These are phyloP conservation scores for Pseudogymnoascus destructans DNA, from an alignment of 2,329 filamentous ascomycete genomes.

Conservation along the genomic window DNA sequence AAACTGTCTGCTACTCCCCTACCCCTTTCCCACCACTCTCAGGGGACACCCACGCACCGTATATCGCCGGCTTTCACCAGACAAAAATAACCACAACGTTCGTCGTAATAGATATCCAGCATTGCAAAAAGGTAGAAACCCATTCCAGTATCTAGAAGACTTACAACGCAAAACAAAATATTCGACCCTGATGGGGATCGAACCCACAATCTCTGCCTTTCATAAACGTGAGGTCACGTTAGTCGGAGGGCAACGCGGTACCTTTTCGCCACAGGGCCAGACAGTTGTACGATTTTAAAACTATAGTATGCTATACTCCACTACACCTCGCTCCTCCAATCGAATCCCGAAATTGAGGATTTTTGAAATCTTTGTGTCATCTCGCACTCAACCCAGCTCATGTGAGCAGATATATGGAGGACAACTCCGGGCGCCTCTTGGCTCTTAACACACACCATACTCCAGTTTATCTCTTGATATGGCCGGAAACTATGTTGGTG, in stretches of 20 bases:
- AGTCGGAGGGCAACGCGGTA: slow-evolving; percentile 9
- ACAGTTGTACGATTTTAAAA: background rate
- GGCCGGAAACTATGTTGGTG: slow-evolving; percentile 1
- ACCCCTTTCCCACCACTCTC: background rate
- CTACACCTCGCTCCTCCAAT: background rate
- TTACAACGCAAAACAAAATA: background rate
- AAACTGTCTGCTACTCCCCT: background rate
- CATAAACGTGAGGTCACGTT: slow-evolving; percentile 6
- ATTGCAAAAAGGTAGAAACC: background rate
- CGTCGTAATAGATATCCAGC: background rate
- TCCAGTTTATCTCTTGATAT: background rate
- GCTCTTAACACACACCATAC: background rate
- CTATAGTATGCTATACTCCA: background rate
- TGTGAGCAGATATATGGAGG: background rate
- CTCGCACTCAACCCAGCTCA: background rate
- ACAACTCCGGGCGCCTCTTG: background rate
- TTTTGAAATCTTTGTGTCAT: background rate
- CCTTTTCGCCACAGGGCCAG: slow-evolving; percentile 9
- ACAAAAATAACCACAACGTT: background rate
- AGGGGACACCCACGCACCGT: background rate
- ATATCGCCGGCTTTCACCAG: background rate
- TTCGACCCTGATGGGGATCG: slow-evolving; percentile 9
- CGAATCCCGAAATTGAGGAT: background rate
- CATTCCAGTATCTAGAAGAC: background rate
- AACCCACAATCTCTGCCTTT: slow-evolving; percentile 10